These are phyloP conservation scores for Colletotrichum acutatum DNA, from an alignment of 2,329 filamentous ascomycete genomes.

Conservation along the genomic window DNA sequence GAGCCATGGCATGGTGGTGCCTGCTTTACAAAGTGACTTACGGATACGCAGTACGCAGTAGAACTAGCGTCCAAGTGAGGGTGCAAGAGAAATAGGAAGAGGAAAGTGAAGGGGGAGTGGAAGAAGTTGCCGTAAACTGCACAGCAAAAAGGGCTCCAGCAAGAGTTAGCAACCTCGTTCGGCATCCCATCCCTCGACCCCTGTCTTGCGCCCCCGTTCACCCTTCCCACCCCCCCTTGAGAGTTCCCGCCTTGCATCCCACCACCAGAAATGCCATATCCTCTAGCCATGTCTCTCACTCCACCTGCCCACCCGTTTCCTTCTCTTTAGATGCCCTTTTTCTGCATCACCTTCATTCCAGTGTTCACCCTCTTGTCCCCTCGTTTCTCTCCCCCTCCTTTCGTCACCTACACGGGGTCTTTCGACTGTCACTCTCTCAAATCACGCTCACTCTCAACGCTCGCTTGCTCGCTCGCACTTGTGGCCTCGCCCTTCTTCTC, in stretches of 20 bases:
- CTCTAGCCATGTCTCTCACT: conserved; percentile 33
- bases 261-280: conserved; percentile 31
- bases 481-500: conserved; percentile 12
- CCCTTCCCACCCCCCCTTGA: conserved; percentile 6
- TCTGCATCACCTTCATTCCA: conserved; percentile 34
- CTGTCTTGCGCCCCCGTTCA: background rate
- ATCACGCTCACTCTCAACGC: background rate
- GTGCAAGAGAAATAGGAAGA: background rate
- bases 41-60: background rate
- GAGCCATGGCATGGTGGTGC: background rate
- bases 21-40: background rate
- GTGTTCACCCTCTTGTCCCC: conserved; percentile 24
- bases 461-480: conserved; percentile 9
- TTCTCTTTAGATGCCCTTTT: conserved; percentile 18
- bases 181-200: background rate
- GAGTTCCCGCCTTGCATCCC: conserved; percentile 8
- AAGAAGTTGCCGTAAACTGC: background rate
- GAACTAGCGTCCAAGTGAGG: background rate
- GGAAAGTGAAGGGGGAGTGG: background rate
- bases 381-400: conserved; percentile 30
- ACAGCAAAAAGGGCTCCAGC: background rate
- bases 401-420: conserved; percentile 33
- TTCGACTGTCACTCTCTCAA: conserved; percentile 29
- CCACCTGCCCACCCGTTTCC: conserved; percentile 19
- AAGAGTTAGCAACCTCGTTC: background rate